Evolutionary conservation across 768 basidiomycete genomes (phyloP), one percentile per base, ranked within the genome.

Genomic region (Trametes cubensis): DNA sequence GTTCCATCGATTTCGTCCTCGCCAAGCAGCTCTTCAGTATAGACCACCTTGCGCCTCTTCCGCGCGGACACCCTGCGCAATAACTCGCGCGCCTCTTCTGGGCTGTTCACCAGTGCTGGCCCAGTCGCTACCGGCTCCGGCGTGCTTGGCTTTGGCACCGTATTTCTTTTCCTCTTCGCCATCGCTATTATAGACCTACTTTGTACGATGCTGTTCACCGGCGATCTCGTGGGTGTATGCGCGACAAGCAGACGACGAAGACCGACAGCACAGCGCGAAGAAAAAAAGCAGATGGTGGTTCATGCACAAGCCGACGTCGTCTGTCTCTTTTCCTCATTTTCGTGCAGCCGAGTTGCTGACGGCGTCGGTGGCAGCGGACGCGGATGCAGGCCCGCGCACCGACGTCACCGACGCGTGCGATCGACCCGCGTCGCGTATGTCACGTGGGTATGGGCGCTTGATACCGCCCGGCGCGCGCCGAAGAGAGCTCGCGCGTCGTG

Each of bases 361-460:
- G 26, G 45, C 6, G 62, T 17, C 56, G 44, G 52, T 41, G 39
- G 41, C 18, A 40, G 34, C 41, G 49, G 48, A 39, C 48, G 51
- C 57, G 38, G 56, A 59, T 63, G 45, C 49, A 40, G 18, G 45
- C 47, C 41, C 28, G 21, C 47, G 52, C 53, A 58, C 62, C 62
- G 62, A 63, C 62, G 62, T 63, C 62, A 63, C 55, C 47, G 45
- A 14, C 57, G 40, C 40, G 11, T 20, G 20, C 62, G 39, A 63
- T 63, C 53, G 53, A 26, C 23, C 25, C 48, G 54, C 40, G 55
- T 45, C 61, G 60, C 49, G 49, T 46, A 26, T 5, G 49, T 57
- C 61, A 57, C 61, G 61, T 62, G 61, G 34, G 6, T 34, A 11
- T 10, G 34, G 17, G 56, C 56, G 46, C 28, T 26, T 48, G 6